Base-by-base conservation (phyloP, 169 alveolate genomes). In the Eimeria brunetti region DNA sequence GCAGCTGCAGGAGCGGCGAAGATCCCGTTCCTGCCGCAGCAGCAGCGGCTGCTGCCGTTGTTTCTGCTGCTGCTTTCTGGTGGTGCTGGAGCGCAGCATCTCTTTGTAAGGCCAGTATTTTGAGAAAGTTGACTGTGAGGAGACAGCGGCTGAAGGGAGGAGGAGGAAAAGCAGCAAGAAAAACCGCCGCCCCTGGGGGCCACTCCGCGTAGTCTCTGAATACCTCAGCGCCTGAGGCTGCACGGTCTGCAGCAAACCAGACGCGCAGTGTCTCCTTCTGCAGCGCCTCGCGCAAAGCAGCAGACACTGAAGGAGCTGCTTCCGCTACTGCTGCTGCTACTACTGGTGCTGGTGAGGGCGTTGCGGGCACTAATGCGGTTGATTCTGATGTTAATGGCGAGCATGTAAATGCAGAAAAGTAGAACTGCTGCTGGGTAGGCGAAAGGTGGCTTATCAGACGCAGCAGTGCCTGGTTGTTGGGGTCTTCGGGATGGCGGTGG, bases 131-230 rank as follows among this genome's bases (percentile, higher is more conserved):
- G 58, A 38, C 75, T 0, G 88, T 88, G 27, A 62, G 83, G 49
- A 80, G 53, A 33, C 75, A 69, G n/a, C 95, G 80, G 5, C 69
- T 56, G 24, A 91, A 67, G 76, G 91, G 64, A 60, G 88, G 58
- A 14, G 95, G 91, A 7, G 95, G 95, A 51, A 91, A 91, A 16
- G 95, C 91, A 30, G 86, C 0, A 2, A 91, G 38, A 22, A 91
- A 91, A 12, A 91, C 95, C 12, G 38, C 36, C 22, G 85, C 24
- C 24, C 86, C 95, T 0, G 76, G 81, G 20, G 95, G 91, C 75
- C 88, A 58, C 76, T 80, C 91, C 8, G 67, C 95, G 46, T 51
- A 80, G 46, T 91, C 91, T n/a, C 64, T 22, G 62, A 30, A 80
- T 1, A 91, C 22, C n/a, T 46, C 91, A 8, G 44, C 76, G 18